Base-by-base conservation (phyloP, 495 filamentous ascomycete genomes). In the Aspergillus baeticus region DNA sequence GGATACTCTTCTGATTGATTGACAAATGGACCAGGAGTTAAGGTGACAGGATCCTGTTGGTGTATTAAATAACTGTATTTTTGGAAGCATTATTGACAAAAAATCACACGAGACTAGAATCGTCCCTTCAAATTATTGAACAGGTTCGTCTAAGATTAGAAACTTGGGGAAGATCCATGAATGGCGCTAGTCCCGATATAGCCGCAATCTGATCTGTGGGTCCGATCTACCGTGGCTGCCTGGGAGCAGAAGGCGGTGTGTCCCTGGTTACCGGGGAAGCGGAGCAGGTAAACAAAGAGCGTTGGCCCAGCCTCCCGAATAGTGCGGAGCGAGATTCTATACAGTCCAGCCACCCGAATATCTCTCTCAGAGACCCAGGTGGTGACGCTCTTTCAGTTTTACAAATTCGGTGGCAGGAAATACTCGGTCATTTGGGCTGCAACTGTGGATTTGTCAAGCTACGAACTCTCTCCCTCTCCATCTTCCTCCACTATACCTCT, bases 301-400 rank as follows among this genome's bases (percentile, higher is more conserved):
- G 69, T 69, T 78, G 72, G 73, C 70, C 76, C 76, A 77, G 74
- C 74, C 76, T 73, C 74, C 67, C 44, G 55, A 17, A 65, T 70
- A 29, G 31, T 57, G 52, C 31, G 52, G 41, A 47, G 10, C 29
- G 51, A 51, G 63, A 68, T 60, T 69, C 64, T 46, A 42, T 33
- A 43, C 34, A 38, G 31, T 54, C 54, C 60, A 63, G 57, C 64
- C 59, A 62, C 61, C 61, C n/a, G 26, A 55, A n/a, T 56, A 60
- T 62, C 49, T 47, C 43, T 48, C 13, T 15, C 33, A 49, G 46
- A 18, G 10, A 29, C 26, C 38, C 38, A 29, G 33, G n/a, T 52
- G 49, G 31, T 47, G 29, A 50, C 59, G 18, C 49, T 54, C 37
- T 47, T 37, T 51, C 26, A 29, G 17, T 29, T 48, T 41, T 45